These are phyloP conservation scores for Verticillium isaacii DNA, from an alignment of 2,329 filamentous ascomycete species.

Conservation along the genomic window DNA sequence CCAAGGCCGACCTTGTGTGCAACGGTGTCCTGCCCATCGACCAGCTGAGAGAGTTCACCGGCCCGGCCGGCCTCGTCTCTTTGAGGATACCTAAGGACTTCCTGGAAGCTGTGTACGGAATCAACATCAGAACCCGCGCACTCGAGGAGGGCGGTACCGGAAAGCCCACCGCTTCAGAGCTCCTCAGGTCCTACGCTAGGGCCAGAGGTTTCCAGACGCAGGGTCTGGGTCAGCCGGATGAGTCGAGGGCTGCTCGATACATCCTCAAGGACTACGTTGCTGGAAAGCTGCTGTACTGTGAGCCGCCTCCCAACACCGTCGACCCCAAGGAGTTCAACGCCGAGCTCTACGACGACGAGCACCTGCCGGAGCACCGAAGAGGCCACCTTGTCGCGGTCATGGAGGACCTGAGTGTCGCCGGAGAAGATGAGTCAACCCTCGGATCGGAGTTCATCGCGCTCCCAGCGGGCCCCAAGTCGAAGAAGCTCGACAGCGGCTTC, in stretches of 20 bases:
- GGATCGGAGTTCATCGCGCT: conserved; percentile 44
- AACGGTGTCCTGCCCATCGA: conserved; percentile 95
- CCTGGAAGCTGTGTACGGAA: conserved; percentile 89
- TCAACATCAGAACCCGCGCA: conserved; percentile 76
- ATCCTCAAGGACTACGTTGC: conserved; percentile 97
- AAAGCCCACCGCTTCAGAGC: conserved; percentile 74
- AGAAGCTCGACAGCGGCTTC: conserved; percentile 81
- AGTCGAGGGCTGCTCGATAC: conserved; percentile 83
- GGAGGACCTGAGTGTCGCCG: conserved; percentile 38
- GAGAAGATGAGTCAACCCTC: conserved; percentile 25
- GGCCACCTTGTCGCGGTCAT: conserved; percentile 52
- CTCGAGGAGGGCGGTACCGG: conserved; percentile 92
- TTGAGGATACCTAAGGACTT: conserved; percentile 82
- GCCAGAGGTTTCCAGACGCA: conserved; percentile 88
- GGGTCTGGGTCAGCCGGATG: conserved; percentile 86
- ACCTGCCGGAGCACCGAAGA: conserved; percentile 78
- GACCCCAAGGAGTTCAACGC: conserved; percentile 77
- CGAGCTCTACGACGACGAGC: conserved; percentile 78
- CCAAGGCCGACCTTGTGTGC: conserved; percentile 92
- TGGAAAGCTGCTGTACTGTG: conserved; percentile 88
- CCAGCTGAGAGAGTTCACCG: conserved; percentile 88
- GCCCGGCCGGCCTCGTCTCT: conserved; percentile 78
- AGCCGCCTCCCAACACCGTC: conserved; percentile 72
- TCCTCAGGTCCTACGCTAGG: conserved; percentile 79
- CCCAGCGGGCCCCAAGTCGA: conserved; percentile 66